phyloP scores from a whole-genome alignment of 2,329 filamentous ascomycete species.

The Epicoccum sorghinum region DNA sequence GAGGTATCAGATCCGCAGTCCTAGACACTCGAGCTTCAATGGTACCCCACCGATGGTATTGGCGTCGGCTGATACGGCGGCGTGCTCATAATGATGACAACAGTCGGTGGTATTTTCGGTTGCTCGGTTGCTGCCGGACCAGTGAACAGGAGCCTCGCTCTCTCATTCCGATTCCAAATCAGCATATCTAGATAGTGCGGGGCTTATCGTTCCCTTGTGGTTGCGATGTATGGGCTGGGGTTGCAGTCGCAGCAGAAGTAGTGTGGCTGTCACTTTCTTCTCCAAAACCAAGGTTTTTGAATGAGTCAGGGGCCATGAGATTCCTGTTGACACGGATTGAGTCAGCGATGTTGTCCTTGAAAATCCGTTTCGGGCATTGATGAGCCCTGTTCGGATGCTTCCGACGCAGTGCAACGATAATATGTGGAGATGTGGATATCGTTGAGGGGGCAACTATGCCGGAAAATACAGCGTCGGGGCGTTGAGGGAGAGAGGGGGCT shows the following conservation, averaged over 20 bases:
- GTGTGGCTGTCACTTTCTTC: constrained; percentile 51
- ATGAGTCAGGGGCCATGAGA: constrained; percentile 93
- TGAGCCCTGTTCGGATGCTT: constrained; percentile 27
- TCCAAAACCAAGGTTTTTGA: constrained; percentile 87
- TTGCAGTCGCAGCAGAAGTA: constrained; percentile 30
- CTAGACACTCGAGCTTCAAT: constrained; percentile 8
- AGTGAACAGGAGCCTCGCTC: constrained; percentile 20
- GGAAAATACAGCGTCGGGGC: constrained; percentile 18
- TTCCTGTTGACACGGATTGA: constrained; percentile 60
- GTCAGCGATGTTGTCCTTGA: constrained; percentile 28
- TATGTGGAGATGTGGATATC: constrained; percentile 23
- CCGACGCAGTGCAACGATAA: constrained; percentile 33
- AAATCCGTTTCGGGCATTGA: constrained; percentile 16
- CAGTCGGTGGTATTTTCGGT: constrained; percentile 25
- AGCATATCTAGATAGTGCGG: constrained; percentile 28
- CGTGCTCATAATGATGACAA: constrained; percentile 9
- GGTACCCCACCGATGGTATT: not conserved
- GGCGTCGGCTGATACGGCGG: constrained; percentile 16
- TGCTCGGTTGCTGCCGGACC: constrained; percentile 40
- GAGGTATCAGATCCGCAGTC: constrained; percentile 35
- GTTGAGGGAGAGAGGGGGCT: constrained; percentile 22
- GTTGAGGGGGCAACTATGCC: constrained; percentile 22
- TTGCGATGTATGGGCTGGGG: constrained; percentile 33
- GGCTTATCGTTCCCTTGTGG: constrained; percentile 31
- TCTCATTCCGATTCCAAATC: constrained; percentile 29